These are phyloP conservation scores for Ascochyta clinopodiicola DNA, from an alignment of 2,329 filamentous ascomycete genomes.

Conservation along the genomic window DNA sequence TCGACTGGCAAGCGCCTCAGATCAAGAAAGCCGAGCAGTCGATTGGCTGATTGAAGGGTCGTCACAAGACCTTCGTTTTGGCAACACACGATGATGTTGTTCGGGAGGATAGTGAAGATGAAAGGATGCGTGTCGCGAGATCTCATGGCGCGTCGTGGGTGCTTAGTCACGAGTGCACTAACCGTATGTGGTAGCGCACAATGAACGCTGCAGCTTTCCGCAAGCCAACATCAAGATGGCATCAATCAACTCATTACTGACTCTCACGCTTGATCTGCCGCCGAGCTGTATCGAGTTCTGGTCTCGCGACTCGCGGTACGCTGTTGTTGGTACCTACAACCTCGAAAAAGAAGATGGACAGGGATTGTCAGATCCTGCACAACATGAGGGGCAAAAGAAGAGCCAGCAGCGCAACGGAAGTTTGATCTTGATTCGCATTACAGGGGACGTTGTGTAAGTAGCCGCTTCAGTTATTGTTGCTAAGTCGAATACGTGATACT, in stretches of 20 bases:
- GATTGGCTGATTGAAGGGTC: background rate
- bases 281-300: constrained; percentile 82
- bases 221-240: constrained; percentile 34
- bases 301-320: constrained; percentile 65
- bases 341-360: constrained; percentile 61
- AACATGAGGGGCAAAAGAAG: constrained; percentile 37
- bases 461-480: background rate
- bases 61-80: background rate
- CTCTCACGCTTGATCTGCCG: constrained; percentile 67
- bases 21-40: background rate
- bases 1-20: constrained; percentile 26
- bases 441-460: constrained; percentile 63
- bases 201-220: constrained; percentile 6
- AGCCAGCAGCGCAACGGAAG: constrained; percentile 75
- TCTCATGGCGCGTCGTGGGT: background rate
- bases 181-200: constrained; percentile 20
- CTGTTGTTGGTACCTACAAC: constrained; percentile 86
- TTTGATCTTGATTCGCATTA: constrained; percentile 69
- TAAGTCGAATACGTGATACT: background rate
- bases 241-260: constrained; percentile 53
- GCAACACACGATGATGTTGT: background rate
- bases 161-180: constrained; percentile 31
- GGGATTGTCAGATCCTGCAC: constrained; percentile 25
- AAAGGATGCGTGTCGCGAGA: background rate
- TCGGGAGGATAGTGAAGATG: background rate